These are phyloP conservation scores for Pleurotus pulmonarius DNA, from an alignment of 768 basidiomycete species.

Conservation along the genomic window DNA sequence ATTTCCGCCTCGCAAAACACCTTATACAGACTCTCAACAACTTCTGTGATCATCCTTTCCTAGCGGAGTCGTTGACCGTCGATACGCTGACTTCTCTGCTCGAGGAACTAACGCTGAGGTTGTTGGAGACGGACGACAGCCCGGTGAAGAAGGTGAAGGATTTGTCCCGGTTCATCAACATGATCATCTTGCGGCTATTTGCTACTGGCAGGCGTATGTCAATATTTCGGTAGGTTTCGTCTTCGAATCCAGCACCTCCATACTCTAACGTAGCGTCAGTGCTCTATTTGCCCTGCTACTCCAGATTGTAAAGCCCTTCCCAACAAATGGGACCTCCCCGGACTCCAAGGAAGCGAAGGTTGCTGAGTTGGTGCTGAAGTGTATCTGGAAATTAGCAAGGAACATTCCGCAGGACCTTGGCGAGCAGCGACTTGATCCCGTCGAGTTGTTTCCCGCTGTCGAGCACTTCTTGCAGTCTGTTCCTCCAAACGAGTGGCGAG, in stretches of 20 bases:
- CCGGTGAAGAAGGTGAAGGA: slow-evolving; percentile 83
- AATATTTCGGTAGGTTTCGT: slow-evolving; percentile 71
- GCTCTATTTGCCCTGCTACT: slow-evolving; percentile 79
- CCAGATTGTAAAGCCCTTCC: slow-evolving; percentile 83
- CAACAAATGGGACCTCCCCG: slow-evolving; percentile 60
- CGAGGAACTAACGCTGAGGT: slow-evolving; percentile 85
- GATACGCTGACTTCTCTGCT: slow-evolving; percentile 83
- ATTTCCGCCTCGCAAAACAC: slow-evolving; percentile 94
- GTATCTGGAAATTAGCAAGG: slow-evolving; percentile 96
- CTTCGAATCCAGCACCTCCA: slow-evolving; percentile 1
- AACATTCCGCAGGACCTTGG: slow-evolving; percentile 91
- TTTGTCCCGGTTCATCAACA: slow-evolving; percentile 94
- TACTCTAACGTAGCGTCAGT: slow-evolving; percentile 29
- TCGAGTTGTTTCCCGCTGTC: slow-evolving; percentile 86
- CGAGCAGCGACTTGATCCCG: slow-evolving; percentile 76
- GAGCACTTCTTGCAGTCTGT: slow-evolving; percentile 93
- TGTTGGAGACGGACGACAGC: slow-evolving; percentile 93
- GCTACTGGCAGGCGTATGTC: slow-evolving; percentile 87
- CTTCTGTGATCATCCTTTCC: slow-evolving; percentile 85
- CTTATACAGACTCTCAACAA: slow-evolving; percentile 94
- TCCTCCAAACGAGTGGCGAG: slow-evolving; percentile 94
- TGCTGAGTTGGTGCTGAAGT: slow-evolving; percentile 91
- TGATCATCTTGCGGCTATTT: slow-evolving; percentile 93
- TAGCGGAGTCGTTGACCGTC: slow-evolving; percentile 85
- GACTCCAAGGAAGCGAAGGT: slow-evolving; percentile 85